These are phyloP conservation scores for Narthecium ossifragum DNA, from an alignment of 106 monocot genomes.

Conservation along the genomic window DNA sequence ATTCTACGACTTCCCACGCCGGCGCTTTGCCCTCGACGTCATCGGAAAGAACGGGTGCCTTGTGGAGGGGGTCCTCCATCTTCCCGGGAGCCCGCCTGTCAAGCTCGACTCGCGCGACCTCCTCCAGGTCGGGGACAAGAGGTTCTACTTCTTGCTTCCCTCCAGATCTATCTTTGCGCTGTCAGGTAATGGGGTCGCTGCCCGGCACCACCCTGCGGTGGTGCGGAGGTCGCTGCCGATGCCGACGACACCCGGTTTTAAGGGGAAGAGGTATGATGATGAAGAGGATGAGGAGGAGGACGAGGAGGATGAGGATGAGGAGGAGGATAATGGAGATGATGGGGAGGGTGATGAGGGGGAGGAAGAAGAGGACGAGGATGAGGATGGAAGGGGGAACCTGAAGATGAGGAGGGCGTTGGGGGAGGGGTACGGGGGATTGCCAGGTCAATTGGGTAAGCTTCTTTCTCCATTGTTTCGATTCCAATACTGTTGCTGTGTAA, in stretches of 20 bases:
- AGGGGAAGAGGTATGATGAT: background rate
- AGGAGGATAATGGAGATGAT: constrained; percentile 13
- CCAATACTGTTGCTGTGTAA: no score
- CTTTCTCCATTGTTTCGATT: background rate
- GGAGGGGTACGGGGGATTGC: background rate
- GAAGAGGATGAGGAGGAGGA: constrained; percentile 16
- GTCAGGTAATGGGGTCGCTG: no score
- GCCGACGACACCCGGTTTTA: background rate
- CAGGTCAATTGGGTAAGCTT: constrained; percentile 7
- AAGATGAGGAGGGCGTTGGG: background rate
- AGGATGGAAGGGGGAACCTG: constrained; percentile 5
- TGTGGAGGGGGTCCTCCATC: constrained; percentile 89
- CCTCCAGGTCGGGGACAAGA: constrained; percentile 86
- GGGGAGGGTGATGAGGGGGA: constrained; percentile 1
- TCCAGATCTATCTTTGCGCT: constrained; percentile 59
- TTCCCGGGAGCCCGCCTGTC: constrained; percentile 66
- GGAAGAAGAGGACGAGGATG: constrained; percentile 3
- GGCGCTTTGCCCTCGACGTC: constrained; percentile 79
- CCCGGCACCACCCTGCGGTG: background rate
- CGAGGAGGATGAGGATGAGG: constrained; percentile 19
- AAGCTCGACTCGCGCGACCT: constrained; percentile 93
- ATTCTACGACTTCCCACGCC: constrained; percentile 82
- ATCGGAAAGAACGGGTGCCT: constrained; percentile 93
- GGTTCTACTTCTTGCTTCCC: constrained; percentile 77
- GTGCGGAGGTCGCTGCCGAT: background rate